phyloP scores from a whole-genome alignment of 148 eudicot species.

The Diospyros lotus region DNA sequence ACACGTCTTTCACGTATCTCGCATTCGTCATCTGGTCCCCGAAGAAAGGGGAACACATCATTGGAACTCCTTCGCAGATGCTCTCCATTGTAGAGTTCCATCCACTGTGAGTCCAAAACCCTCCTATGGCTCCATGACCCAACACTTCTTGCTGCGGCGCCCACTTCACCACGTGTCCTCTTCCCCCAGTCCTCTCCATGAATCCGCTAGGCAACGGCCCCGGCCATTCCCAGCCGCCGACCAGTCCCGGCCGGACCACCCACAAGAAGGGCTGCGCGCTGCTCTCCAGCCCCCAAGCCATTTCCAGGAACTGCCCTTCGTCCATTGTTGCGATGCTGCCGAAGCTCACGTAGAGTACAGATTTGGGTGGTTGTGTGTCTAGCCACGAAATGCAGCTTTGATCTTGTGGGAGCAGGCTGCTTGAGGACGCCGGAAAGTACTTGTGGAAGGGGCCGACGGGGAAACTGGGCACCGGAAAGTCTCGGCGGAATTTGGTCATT shows the following conservation, averaged over 20 bases:
- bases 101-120: constrained; percentile 55
- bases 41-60: constrained; percentile 52
- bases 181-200: constrained; percentile 17
- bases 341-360: constrained; percentile 60
- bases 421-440: constrained; percentile 20
- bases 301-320: constrained; percentile 31
- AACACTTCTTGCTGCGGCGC: constrained; percentile 57
- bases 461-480: constrained; percentile 26
- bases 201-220: constrained; percentile 38
- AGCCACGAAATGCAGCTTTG: constrained; percentile 45
- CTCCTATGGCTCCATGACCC: constrained; percentile 47
- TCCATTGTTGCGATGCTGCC: constrained; percentile 40
- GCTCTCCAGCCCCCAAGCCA: constrained; percentile 44
- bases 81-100: constrained; percentile 71
- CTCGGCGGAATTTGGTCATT: constrained; percentile 14
- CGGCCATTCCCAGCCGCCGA: constrained; percentile 22
- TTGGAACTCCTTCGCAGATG: constrained; percentile 56
- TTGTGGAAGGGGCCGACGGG: constrained; percentile 47
- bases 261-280: constrained; percentile 56
- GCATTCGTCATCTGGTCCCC: constrained; percentile 45
- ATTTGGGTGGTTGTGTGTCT: constrained; percentile 33
- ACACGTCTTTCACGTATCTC: constrained; percentile 35
- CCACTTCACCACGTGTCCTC: constrained; percentile 51
- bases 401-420: constrained; percentile 31
- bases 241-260: constrained; percentile 46